Evolutionary conservation across 2,329 filamentous ascomycete species (phyloP).

Genomic region (Diaporthe capsici): DNA sequence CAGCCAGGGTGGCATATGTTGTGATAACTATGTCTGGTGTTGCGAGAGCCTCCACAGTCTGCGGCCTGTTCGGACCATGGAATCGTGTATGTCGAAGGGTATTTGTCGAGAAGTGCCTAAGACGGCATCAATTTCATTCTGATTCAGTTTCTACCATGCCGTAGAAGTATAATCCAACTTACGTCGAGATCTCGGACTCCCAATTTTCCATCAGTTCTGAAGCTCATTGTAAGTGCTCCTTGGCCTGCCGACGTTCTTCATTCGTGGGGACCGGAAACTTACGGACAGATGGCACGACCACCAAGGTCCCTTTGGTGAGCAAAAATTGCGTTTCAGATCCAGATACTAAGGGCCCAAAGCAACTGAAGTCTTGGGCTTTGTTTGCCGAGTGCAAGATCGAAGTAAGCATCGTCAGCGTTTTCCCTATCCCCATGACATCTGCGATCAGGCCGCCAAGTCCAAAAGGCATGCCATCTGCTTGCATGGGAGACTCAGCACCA

Average conservation of each 20-base stretch:
- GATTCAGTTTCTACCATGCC: too few relatives aligned
- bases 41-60: neutral
- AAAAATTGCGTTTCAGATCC: neutral
- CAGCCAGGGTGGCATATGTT: slow-evolving; percentile 61
- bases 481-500: neutral
- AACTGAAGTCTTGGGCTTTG: neutral
- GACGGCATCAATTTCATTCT: neutral
- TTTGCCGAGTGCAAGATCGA: slow-evolving; percentile 1
- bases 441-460: neutral
- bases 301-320: slow-evolving; percentile 4
- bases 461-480: neutral
- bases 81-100: neutral
- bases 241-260: too few relatives aligned
- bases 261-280: too few relatives aligned
- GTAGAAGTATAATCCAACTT: neutral
- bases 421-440: slow-evolving; percentile 18
- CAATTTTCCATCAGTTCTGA: slow-evolving; percentile 12
- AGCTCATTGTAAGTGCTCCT: neutral
- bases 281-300: slow-evolving; percentile 20
- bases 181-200: slow-evolving; percentile 11
- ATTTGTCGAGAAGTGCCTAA: neutral
- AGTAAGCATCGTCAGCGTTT: neutral
- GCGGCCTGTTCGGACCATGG: neutral
- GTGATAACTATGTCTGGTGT: slow-evolving; percentile 56
- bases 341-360: neutral